A percentile compares a stretch with the other conserved stretches of the same genome.
phyloP scores from a whole-genome alignment of 495 filamentous ascomycete species.

The Opeltia flavorubescens region DNA sequence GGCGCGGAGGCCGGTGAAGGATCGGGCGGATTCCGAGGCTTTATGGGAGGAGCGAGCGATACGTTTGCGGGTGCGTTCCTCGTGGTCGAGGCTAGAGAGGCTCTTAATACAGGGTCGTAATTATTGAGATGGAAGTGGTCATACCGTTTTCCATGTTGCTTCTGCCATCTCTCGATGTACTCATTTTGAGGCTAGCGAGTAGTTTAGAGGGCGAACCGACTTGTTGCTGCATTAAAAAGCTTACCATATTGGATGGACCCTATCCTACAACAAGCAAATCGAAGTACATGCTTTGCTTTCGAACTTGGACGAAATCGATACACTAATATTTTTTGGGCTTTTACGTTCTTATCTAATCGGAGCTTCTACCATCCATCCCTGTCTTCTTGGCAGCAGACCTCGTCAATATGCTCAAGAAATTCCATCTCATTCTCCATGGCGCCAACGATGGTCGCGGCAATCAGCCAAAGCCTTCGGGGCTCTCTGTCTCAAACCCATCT shows the following conservation, averaged over 20 bases:
- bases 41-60: constrained; percentile 77
- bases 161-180: constrained; percentile 82
- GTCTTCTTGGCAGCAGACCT: too few relatives aligned
- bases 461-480: background rate
- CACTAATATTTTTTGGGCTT: too few relatives aligned
- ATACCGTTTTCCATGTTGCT: constrained; percentile 64
- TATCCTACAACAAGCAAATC: too few relatives aligned
- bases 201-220: background rate
- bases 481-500: background rate
- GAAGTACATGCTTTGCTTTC: too few relatives aligned
- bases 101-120: background rate
- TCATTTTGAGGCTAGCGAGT: constrained; percentile 66
- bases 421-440: too few relatives aligned
- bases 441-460: background rate
- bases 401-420: too few relatives aligned
- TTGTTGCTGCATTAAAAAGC: background rate
- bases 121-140: background rate
- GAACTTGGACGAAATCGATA: background rate
- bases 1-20: constrained; percentile 76
- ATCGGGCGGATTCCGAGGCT: constrained; percentile 75
- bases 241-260: background rate
- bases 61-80: constrained; percentile 81
- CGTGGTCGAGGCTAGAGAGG: constrained; percentile 54
- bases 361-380: too few relatives aligned
- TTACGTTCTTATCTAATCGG: too few relatives aligned